These are phyloP conservation scores for Calonectria henricotiae DNA, from an alignment of 2,329 filamentous ascomycete species.

Conservation along the genomic window DNA sequence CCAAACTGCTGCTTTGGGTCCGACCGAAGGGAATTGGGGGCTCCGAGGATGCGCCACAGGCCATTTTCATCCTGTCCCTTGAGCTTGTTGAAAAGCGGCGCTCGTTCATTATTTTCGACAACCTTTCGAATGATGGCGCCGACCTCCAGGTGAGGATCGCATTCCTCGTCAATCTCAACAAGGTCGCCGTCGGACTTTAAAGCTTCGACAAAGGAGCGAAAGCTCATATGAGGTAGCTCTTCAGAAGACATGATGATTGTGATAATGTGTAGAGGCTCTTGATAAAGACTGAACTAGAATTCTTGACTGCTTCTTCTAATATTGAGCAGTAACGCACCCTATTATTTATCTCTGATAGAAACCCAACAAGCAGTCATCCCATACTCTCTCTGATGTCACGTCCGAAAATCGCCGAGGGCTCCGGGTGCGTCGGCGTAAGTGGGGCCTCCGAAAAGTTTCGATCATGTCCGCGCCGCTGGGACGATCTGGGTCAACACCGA, in stretches of 20 bases:
- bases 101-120: conserved; percentile 64
- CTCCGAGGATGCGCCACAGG: conserved; percentile 65
- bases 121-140: conserved; percentile 66
- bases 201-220: conserved; percentile 40
- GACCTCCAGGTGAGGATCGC: conserved; percentile 65
- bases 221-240: conserved; percentile 50
- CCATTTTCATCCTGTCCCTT: conserved; percentile 61
- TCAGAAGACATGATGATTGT: conserved; percentile 38
- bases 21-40: conserved; percentile 56
- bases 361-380: neutral
- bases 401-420: conserved; percentile 37
- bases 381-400: neutral
- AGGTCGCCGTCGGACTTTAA: conserved; percentile 60
- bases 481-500: conserved; percentile 8
- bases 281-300: neutral
- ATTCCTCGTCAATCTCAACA: conserved; percentile 61
- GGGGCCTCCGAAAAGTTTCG: conserved; percentile 23
- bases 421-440: conserved; percentile 25
- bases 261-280: neutral
- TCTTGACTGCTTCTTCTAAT: neutral
- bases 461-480: neutral
- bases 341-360: conserved; percentile 14
- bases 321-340: neutral
- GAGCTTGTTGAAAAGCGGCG: conserved; percentile 69
- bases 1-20: conserved; percentile 57